Conservation (phyloP, 805 yeast genomes). For the Saccharomycopsis oosterbeekiorum region DNA sequence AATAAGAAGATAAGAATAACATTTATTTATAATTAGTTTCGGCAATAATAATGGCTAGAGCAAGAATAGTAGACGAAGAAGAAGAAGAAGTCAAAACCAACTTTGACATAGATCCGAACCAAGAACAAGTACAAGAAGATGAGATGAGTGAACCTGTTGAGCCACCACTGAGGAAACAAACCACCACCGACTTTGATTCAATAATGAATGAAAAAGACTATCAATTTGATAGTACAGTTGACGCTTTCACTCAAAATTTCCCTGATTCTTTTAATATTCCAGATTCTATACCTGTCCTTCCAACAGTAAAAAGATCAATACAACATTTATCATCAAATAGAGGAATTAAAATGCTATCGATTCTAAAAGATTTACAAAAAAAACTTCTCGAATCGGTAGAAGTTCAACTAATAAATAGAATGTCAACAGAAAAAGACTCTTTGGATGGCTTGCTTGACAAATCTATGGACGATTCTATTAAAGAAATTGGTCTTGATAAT, state of each 20-base stretch:
- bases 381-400: not conserved
- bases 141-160: not conserved
- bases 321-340: not conserved
- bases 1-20: no score
- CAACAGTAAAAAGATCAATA: not conserved
- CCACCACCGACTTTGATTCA: not conserved
- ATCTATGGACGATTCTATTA: not conserved
- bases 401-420: not conserved
- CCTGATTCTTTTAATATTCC: not conserved
- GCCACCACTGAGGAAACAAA: not conserved
- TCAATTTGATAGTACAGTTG: not conserved
- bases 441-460: not conserved
- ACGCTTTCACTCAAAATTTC: not conserved
- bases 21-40: no score
- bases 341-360: not conserved
- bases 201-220: not conserved
- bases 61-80: not conserved
- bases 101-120: not conserved
- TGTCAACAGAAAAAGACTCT: not conserved
- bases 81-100: not conserved
- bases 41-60: not conserved
- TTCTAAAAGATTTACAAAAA: not conserved
- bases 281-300: not conserved
- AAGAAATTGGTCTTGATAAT: not conserved
- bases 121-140: not conserved